Conservation (phyloP, 1,284 basidiomycete genomes). For the Ganoderma sp. region DNA sequence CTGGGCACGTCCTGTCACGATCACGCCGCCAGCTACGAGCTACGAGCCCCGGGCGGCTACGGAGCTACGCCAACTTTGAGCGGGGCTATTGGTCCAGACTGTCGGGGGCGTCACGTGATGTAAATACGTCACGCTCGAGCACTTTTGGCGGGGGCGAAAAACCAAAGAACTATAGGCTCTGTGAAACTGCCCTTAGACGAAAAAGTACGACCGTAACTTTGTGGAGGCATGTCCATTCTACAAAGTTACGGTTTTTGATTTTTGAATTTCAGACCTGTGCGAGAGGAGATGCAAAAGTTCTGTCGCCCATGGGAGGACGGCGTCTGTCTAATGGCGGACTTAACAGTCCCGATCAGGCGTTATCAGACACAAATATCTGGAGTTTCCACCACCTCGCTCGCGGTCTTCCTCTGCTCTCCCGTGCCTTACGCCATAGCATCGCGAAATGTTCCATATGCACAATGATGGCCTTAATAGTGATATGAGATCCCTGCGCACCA, state of each 20-base stretch:
- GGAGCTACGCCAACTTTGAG: no score
- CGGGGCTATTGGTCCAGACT: neutral
- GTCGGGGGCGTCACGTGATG: neutral
- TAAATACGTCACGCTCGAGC: neutral
- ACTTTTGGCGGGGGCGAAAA: neutral
- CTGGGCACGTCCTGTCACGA: no score
- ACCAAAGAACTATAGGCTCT: neutral
- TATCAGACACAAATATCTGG: neutral
- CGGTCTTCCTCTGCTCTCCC: neutral
- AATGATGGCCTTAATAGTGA: no score
- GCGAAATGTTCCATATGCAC: no score
- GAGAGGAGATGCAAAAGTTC: neutral
- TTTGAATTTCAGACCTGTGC: neutral
- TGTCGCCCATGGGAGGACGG: neutral
- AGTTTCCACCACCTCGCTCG: neutral
- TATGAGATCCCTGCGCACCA: no score
- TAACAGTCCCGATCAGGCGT: no score
- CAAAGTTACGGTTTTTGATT: conserved; percentile 2
- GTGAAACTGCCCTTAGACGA: neutral
- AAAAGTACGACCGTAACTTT: conserved; percentile 1
- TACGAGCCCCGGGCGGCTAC: no score
- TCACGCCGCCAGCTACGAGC: no score
- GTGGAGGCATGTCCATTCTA: neutral
- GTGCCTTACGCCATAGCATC: no score
- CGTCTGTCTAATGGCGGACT: neutral